Conservation (phyloP, 371 early-diverging fungal genomes). For the Actinomucor elegans region DNA sequence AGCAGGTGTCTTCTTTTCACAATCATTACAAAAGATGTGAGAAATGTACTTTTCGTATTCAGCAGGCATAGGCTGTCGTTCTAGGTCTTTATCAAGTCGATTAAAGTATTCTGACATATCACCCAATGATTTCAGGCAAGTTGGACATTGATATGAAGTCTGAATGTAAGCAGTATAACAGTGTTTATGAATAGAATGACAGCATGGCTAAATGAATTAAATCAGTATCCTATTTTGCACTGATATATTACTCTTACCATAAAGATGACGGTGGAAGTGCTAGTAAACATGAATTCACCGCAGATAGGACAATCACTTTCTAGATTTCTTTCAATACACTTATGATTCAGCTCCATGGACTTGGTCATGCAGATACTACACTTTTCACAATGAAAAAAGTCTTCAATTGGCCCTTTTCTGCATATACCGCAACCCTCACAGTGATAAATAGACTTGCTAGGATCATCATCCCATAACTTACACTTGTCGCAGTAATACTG, state of each 20-base stretch:
- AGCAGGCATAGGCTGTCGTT: conserved; percentile 85
- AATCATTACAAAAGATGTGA: conserved; percentile 93
- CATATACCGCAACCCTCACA: conserved; percentile 94
- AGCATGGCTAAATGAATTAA: conserved; percentile 83
- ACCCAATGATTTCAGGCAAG: conserved; percentile 91
- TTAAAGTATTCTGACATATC: conserved; percentile 84
- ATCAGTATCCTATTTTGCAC: too few species aligned
- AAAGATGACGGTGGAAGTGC: conserved; percentile 77
- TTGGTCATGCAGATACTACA: conserved; percentile 94
- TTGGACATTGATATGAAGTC: conserved; percentile 94
- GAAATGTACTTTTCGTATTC: conserved; percentile 78
- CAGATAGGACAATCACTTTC: conserved; percentile 97
- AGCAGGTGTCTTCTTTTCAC: conserved; percentile 78
- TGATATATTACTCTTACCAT: too few species aligned
- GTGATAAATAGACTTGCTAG: conserved; percentile 84
- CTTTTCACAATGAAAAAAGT: conserved; percentile 93
- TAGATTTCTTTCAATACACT: conserved; percentile 91
- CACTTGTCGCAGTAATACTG: conserved; percentile 92
- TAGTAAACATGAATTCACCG: conserved; percentile 94
- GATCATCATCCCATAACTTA: conserved; percentile 92
- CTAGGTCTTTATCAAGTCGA: conserved; percentile 82
- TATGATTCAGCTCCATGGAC: conserved; percentile 75
- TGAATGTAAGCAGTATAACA: conserved; percentile 85
- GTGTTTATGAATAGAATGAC: conserved; percentile 92
- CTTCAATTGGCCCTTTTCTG: conserved; percentile 83